Base-by-base conservation (phyloP, 2,329 filamentous ascomycete species). In the Phialophora expanda region DNA sequence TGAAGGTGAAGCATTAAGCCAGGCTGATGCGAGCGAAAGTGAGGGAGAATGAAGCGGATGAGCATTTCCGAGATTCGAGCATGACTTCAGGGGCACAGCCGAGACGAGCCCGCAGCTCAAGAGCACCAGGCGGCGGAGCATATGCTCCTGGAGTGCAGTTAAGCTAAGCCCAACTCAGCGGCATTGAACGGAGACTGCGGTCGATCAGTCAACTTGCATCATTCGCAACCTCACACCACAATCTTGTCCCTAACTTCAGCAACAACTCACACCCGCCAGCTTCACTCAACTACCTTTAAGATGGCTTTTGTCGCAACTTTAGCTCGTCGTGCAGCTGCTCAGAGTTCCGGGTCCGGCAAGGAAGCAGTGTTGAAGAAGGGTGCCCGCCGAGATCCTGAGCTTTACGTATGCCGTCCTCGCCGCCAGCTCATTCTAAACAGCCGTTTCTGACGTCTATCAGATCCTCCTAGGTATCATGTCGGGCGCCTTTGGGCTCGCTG, bases 381-480 rank as follows among this genome's bases (percentile, higher is more conserved):
- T 73, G 87, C 88, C 64, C 88, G 86, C 82, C 83, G 83, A 77
- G 89, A 92, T 78, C 89, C 89, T 66, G 89, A 92, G 82, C 88
- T 91, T 77, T 90, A 89, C 78, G 89, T 91, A 86, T 72, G 86
- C 50, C 59, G 20, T 9, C 11, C 48, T 24, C 41, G 51, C 48
- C 58, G 50, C 26, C 17, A 22, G n/a, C 20, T 53, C 54, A 9
- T 14, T n/a, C 26, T 51, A 12, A 20, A 48, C 57, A 48, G 22
- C 38, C 54, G 32, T 20, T 48, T 34, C 44, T 66, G 59, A 67
- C 58, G 2, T 41, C 38, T 26, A 66, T 56, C 75, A 98, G 95
- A 88, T 98, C 76, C 90, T 99, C 72, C 87, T 93, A 71, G 91
- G 88, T 76, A 89, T 98, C 79, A 97, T 98, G 92, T 89, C 90